Conservation (phyloP, 148 eudicot genomes). For the Rhododendron ferrugineum region DNA sequence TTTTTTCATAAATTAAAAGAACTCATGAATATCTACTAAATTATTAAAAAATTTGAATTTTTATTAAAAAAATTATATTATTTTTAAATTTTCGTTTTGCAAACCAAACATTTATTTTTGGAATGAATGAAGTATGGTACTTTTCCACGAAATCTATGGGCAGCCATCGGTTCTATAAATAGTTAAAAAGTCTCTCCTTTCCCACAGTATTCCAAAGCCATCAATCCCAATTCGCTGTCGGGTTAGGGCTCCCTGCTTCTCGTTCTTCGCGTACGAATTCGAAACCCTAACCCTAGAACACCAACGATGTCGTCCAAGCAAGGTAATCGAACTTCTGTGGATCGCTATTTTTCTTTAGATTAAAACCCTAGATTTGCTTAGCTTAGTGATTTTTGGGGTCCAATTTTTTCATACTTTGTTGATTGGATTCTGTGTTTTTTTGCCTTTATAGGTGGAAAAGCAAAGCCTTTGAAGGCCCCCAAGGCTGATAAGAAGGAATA, state of each 20-base stretch:
- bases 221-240: background rate
- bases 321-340: constrained; percentile 25
- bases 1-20: too few relatives aligned
- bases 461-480: constrained; percentile 92
- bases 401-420: background rate
- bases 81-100: too few relatives aligned
- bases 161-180: background rate
- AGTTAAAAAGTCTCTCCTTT: background rate
- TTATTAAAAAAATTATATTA: too few relatives aligned
- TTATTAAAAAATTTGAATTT: too few relatives aligned
- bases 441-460: constrained; percentile 54
- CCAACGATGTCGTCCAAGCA: constrained; percentile 53
- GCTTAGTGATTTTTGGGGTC: background rate
- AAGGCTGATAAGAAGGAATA: constrained; percentile 72
- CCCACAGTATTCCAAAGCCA: background rate
- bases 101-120: too few relatives aligned
- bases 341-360: background rate
- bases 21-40: too few relatives aligned
- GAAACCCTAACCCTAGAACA: constrained; percentile 25
- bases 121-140: fast-evolving
- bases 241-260: constrained; percentile 8
- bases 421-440: background rate
- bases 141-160: background rate
- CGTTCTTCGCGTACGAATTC: constrained; percentile 21
- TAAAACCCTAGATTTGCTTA: background rate